Conservation (phyloP, 2,329 filamentous ascomycete genomes). For the Sarocladium kiliense region DNA sequence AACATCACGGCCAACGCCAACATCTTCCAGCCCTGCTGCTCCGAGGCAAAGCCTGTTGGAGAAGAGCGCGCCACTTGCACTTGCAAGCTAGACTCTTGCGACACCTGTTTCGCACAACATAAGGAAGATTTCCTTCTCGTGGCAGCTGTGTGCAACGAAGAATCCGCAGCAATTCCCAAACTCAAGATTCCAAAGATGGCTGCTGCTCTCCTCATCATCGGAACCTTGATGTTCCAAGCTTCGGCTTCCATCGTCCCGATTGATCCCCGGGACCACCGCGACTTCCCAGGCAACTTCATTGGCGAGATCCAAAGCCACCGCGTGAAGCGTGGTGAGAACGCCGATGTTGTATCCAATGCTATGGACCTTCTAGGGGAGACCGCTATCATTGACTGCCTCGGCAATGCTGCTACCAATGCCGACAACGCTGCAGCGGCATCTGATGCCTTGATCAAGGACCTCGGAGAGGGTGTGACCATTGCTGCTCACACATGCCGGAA, state of each 20-base stretch:
- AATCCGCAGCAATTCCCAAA: not conserved
- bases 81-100: slow-evolving; percentile 4
- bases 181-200: slow-evolving; percentile 2
- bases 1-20: slow-evolving; percentile 3
- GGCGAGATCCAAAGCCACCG: not conserved
- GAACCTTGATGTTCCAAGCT: slow-evolving; percentile 3
- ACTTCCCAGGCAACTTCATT: not conserved
- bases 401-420: not conserved
- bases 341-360: not conserved
- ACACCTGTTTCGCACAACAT: slow-evolving; percentile 1
- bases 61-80: slow-evolving; percentile 4
- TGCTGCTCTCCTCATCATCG: not conserved
- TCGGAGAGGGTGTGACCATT: not conserved
- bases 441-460: not conserved
- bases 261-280: not conserved
- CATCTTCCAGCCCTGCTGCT: slow-evolving; percentile 4
- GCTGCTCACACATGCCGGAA: not conserved
- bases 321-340: not conserved
- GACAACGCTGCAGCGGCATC: not conserved
- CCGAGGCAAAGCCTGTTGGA: not conserved
- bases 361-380: not conserved
- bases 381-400: not conserved
- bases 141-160: not conserved
- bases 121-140: not conserved
- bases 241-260: not conserved